Evolutionary conservation across 2,329 filamentous ascomycete genomes (phyloP).

Genomic region (Coleophoma cylindrospora): DNA sequence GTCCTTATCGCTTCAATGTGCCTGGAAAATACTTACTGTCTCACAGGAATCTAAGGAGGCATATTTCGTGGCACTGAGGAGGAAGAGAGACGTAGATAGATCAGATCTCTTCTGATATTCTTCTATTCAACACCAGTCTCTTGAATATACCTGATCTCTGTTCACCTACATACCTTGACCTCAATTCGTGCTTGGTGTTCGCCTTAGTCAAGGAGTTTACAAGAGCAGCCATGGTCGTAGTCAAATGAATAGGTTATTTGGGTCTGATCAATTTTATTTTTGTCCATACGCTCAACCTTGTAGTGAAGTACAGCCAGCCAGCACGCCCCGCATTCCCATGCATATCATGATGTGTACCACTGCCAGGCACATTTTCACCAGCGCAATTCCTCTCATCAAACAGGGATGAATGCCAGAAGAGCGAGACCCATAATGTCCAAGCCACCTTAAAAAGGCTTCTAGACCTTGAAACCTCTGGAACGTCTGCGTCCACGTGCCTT

Average conservation of each 20-base stretch:
- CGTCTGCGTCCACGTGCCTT: constrained; percentile 96
- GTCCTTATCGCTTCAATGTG: constrained; percentile 23
- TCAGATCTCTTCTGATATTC: constrained; percentile 31
- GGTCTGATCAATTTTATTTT: background rate
- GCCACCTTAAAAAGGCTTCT: constrained; percentile 37
- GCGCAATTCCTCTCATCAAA: constrained; percentile 8
- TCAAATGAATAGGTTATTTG: background rate
- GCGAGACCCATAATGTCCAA: too few species aligned
- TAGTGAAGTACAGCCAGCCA: background rate
- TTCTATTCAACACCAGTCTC: too few species aligned
- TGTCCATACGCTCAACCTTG: background rate
- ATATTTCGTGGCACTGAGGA: constrained; percentile 75
- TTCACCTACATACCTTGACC: too few species aligned
- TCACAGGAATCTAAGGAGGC: constrained; percentile 74
- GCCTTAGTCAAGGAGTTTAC: too few species aligned
- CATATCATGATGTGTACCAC: background rate
- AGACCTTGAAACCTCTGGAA: constrained; percentile 99
- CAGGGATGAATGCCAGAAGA: constrained; percentile 13
- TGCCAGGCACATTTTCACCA: too few species aligned
- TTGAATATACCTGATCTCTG: too few species aligned
- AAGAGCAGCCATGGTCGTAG: too few species aligned
- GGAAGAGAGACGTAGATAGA: constrained; percentile 48
- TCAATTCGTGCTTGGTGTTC: too few species aligned
- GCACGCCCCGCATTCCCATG: constrained; percentile 12
- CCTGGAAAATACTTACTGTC: constrained; percentile 5